These are phyloP conservation scores for Aspergillus calidoustus DNA, from an alignment of 2,329 filamentous ascomycete genomes.

Conservation along the genomic window DNA sequence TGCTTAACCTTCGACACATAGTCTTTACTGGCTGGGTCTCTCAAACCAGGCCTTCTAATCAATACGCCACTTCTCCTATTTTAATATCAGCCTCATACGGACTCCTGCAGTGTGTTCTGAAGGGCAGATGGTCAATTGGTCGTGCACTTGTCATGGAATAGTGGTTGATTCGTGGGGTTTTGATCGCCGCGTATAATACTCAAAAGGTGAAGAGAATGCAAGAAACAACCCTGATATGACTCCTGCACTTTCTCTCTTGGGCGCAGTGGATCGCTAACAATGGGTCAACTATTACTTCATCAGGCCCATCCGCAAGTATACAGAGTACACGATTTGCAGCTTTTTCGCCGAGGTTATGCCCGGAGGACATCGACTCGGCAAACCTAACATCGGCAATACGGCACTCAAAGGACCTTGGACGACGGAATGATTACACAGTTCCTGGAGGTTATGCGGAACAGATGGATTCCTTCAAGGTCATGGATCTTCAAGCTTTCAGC, in stretches of 20 bases:
- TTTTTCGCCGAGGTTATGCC: not conserved
- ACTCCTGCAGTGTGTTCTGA: not conserved
- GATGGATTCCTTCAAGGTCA: not conserved
- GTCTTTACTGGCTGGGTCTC: too few species aligned
- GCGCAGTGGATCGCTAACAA: not conserved
- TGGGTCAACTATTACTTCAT: conserved; percentile 1
- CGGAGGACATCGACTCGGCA: not conserved
- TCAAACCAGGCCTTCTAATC: not conserved
- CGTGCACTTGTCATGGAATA: not conserved
- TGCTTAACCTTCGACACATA: too few species aligned
- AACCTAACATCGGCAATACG: not conserved
- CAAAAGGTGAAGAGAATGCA: not conserved
- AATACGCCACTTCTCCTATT: not conserved
- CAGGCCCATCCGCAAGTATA: conserved; percentile 1
- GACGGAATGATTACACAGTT: too few species aligned
- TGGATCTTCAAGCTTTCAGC: not conserved
- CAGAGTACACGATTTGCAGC: not conserved
- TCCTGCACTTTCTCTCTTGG: conserved; percentile 8
- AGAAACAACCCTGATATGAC: not conserved
- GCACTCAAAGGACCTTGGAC: not conserved
- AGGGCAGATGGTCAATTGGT: not conserved
- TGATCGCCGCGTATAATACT: not conserved
- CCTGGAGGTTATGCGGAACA: not conserved
- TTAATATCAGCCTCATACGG: not conserved
- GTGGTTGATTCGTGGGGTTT: not conserved